Evolutionary conservation across 2,329 filamentous ascomycete species (phyloP).

Genomic region (Zopfia rhizophila): DNA sequence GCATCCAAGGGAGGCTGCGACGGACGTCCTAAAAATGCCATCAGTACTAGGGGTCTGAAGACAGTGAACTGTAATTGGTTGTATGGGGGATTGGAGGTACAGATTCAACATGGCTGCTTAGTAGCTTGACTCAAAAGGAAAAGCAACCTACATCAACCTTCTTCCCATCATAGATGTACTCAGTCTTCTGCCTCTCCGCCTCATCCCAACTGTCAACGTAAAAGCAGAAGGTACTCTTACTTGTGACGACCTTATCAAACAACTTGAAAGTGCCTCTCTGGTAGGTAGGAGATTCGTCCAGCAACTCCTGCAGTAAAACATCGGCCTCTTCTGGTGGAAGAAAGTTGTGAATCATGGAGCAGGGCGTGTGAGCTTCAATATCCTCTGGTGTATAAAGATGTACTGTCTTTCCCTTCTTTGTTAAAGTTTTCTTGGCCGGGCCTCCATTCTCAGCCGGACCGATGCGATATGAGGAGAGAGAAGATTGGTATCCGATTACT

Average conservation of each 20-base stretch:
- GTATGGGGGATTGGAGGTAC: too few relatives aligned
- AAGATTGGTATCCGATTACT: constrained; percentile 56
- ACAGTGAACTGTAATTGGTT: too few relatives aligned
- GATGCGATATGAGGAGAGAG: constrained; percentile 43
- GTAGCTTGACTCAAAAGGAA: too few relatives aligned
- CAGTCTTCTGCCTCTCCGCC: constrained; percentile 73
- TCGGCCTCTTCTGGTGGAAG: constrained; percentile 77
- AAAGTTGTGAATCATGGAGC: constrained; percentile 93
- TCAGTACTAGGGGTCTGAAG: too few relatives aligned
- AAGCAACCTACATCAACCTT: constrained; percentile 69
- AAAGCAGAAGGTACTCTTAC: constrained; percentile 84
- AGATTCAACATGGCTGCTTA: too few relatives aligned
- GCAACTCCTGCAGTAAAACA: constrained; percentile 76
- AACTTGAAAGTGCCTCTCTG: constrained; percentile 80
- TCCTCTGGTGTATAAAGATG: constrained; percentile 85
- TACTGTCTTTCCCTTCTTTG: constrained; percentile 82
- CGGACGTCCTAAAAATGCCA: constrained; percentile 69
- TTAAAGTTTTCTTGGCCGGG: constrained; percentile 58
- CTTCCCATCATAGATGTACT: constrained; percentile 88
- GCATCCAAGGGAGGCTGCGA: constrained; percentile 78
- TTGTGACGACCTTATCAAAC: constrained; percentile 87
- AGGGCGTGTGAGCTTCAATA: constrained; percentile 84
- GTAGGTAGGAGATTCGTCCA: constrained; percentile 78
- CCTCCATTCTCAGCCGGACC: constrained; percentile 10
- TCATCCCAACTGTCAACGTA: constrained; percentile 82